Evolutionary conservation across 169 alveolate genomes (phyloP).

Genomic region (Cyclospora cayetanensis): DNA sequence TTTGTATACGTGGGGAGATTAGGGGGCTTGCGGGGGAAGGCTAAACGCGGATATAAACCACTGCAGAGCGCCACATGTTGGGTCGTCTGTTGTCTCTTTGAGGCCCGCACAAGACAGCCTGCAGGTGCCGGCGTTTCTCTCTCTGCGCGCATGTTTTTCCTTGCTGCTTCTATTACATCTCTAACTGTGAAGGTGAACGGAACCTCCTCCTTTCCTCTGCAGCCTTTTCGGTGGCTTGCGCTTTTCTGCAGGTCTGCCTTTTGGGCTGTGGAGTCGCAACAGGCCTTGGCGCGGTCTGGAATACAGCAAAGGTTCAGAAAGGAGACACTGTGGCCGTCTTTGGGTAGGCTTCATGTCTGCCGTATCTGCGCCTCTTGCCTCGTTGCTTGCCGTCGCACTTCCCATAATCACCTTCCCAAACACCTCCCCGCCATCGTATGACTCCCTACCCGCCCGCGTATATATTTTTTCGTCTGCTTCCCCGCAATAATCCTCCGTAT

Average conservation of each 20-base stretch:
- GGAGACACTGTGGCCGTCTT: conserved; percentile 87
- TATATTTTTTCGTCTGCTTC: neutral
- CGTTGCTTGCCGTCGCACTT: neutral
- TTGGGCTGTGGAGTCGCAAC: conserved; percentile 92
- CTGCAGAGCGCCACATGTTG: too few relatives aligned
- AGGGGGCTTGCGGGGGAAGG: neutral
- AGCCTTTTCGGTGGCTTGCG: conserved; percentile 15
- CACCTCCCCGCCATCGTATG: neutral
- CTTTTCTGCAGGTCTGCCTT: conserved; percentile 80
- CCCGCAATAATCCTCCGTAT: neutral
- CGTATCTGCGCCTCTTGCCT: neutral
- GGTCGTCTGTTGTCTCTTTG: too few relatives aligned
- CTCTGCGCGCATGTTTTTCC: neutral
- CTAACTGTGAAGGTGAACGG: neutral
- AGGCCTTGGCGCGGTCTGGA: conserved; percentile 91
- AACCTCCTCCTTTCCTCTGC: neutral
- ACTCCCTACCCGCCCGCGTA: neutral
- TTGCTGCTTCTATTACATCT: neutral
- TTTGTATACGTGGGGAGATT: neutral
- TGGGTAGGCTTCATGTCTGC: conserved; percentile 80
- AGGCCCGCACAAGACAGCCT: too few relatives aligned
- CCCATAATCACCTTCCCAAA: neutral
- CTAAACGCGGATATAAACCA: too few relatives aligned
- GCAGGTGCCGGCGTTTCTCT: neutral
- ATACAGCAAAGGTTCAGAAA: conserved; percentile 82